Evolutionary conservation across 768 basidiomycete genomes (phyloP), one percentile per base, ranked within the genome.

Genomic region (Hortiboletus campestris): DNA sequence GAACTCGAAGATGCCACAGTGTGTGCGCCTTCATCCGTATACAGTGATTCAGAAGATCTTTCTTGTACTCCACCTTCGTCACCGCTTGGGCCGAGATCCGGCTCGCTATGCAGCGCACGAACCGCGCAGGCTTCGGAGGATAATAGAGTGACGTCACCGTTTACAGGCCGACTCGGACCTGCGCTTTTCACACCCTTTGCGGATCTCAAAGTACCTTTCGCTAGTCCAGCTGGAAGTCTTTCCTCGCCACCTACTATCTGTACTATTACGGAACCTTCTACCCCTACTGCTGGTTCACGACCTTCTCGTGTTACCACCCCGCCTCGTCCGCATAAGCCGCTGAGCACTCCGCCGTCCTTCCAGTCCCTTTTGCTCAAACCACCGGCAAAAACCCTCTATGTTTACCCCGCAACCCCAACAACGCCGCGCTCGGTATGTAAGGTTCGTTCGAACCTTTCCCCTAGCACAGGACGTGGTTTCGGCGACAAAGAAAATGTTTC

Each of bases 401-500:
- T 73, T 25, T 45, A 62, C 4, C 60, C 62, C 32, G 62, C 39
- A 51, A 66, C 62, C 6, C 75, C 72, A 6, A 57, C 68, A 12
- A 74, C 76, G 2, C 76, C 78, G 1, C 69, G 70, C 16, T 66
- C 68, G 13, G 54, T 62, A 29, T 20, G 20, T 20, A 62, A 57
- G 31, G 25, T 54, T 38, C 62, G 61, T 34, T 53, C 53, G 20
- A 63, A 56, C 41, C 60, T 68, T 31, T 74, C 76, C 20, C 67
- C 72, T 20, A 76, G 75, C 58, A 76, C 77, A 55, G 72, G 75
- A 49, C 68, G 72, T 57, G 68, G 64, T 16, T 60, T 62, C 8
- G 65, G 63, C 1, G 70, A 85, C 67, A 89, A 89, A 70, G 88
- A 90, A 66, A 89, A 89, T 62, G 55, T 68, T 32, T 79, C 79